Conservation (phyloP, 169 alveolate genomes). For the Eimeria sp. region DNA sequence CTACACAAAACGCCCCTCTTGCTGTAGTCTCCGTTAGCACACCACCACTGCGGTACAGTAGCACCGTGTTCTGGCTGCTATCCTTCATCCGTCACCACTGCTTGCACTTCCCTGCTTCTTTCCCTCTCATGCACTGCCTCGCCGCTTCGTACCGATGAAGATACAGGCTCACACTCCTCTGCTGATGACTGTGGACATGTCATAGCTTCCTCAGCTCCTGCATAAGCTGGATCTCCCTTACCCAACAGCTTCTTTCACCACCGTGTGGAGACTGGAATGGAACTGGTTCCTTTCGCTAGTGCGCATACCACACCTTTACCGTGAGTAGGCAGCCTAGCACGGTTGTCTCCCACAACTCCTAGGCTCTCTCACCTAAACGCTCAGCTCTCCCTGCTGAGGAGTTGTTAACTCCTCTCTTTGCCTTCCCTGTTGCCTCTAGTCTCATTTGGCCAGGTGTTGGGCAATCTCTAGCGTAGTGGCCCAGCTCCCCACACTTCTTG, state of each 20-base stretch:
- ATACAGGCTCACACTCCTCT: neutral
- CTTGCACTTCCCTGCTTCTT: neutral
- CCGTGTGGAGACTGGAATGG: too few relatives aligned
- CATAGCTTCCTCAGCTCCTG: neutral
- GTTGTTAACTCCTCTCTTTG: too few relatives aligned
- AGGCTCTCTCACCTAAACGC: too few relatives aligned
- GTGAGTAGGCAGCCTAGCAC: too few relatives aligned
- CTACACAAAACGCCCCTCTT: neutral
- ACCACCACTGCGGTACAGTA: neutral
- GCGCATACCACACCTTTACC: too few relatives aligned
- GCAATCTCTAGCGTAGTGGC: constrained; percentile 16
- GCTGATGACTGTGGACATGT: neutral
- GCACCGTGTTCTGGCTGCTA: neutral
- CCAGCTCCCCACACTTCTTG: constrained; percentile 7
- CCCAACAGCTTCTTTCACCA: neutral
- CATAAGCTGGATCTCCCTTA: neutral
- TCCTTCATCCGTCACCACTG: neutral
- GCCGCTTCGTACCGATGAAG: neutral
- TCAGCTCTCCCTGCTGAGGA: neutral
- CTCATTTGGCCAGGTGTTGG: neutral
- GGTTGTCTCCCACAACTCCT: too few relatives aligned
- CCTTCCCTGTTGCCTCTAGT: too few relatives aligned
- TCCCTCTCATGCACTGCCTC: neutral
- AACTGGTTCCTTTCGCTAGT: too few relatives aligned
- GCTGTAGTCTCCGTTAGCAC: neutral